Evolutionary conservation across 805 yeast genomes (phyloP).

Genomic region (Ogataea pilisensis): DNA sequence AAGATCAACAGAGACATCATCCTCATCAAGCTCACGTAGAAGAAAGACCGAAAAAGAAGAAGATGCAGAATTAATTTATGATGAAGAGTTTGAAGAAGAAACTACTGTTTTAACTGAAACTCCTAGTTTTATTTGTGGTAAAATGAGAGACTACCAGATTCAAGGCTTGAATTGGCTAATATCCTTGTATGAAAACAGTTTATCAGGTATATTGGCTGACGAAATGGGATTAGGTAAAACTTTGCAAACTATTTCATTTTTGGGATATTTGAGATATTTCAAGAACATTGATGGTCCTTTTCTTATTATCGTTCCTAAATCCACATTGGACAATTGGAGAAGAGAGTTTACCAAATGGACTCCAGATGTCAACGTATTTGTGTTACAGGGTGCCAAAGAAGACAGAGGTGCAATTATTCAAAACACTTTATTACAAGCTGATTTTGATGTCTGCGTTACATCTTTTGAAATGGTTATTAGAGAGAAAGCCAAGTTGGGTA

Average conservation of each 20-base stretch:
- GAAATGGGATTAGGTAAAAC: slow-evolving; percentile 99
- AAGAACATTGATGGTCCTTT: slow-evolving; percentile 84
- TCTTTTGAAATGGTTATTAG: slow-evolving; percentile 92
- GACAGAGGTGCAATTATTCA: slow-evolving; percentile 59
- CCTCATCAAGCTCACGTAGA: slow-evolving; percentile 39
- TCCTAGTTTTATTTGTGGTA: slow-evolving; percentile 76
- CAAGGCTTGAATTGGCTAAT: slow-evolving; percentile 96
- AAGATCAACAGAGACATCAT: slow-evolving; percentile 16
- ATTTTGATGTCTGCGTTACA: slow-evolving; percentile 86
- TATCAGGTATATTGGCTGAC: slow-evolving; percentile 93
- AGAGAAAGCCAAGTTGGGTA: slow-evolving; percentile 77
- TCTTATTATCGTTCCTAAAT: slow-evolving; percentile 89
- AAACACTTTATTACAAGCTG: slow-evolving; percentile 57
- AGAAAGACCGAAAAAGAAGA: slow-evolving; percentile 94
- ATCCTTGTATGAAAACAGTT: slow-evolving; percentile 77
- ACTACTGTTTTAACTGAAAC: slow-evolving; percentile 79
- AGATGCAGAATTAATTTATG: slow-evolving; percentile 85
- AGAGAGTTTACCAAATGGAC: slow-evolving; percentile 95
- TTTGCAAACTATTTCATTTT: slow-evolving; percentile 85
- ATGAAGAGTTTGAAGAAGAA: slow-evolving; percentile 64
- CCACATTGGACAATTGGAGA: slow-evolving; percentile 94
- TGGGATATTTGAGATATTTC: slow-evolving; percentile 80
- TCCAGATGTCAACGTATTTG: slow-evolving; percentile 83
- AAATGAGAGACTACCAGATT: slow-evolving; percentile 82
- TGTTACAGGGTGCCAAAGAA: slow-evolving; percentile 89